Conservation (phyloP, 768 basidiomycete species). For the Leccinellum albellum region DNA sequence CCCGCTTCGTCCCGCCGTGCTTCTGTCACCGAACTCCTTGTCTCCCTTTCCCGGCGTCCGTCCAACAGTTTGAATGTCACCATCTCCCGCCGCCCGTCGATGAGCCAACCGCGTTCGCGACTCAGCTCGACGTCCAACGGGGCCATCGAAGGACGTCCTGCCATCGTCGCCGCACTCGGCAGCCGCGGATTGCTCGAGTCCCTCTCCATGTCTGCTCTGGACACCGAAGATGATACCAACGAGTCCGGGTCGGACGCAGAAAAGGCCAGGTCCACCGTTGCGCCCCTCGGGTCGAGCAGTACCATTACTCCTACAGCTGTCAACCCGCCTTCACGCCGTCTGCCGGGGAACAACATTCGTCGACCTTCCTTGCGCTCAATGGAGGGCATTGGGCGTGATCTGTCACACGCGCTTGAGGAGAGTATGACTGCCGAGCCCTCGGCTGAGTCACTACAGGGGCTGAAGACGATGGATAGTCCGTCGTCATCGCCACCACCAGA, state of each 20-base stretch:
- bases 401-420: constrained; percentile 30
- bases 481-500: neutral
- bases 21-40: constrained; percentile 20
- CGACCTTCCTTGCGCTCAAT: constrained; percentile 26
- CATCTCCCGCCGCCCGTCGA: constrained; percentile 28
- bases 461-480: neutral
- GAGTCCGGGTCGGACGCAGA: constrained; percentile 19
- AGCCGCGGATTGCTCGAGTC: constrained; percentile 37
- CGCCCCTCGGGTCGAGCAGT: neutral
- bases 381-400: constrained; percentile 31
- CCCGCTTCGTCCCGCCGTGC: constrained; percentile 47
- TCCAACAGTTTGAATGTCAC: constrained; percentile 28
- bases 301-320: neutral
- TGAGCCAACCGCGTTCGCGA: constrained; percentile 23
- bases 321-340: constrained; percentile 7
- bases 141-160: constrained; percentile 18
- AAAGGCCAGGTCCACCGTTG: constrained; percentile 2
- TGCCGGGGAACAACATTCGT: constrained; percentile 7
- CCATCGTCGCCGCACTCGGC: constrained; percentile 19
- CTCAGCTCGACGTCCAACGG: constrained; percentile 18
- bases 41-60: constrained; percentile 16
- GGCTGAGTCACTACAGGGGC: neutral
- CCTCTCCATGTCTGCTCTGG: constrained; percentile 53
- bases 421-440: constrained; percentile 1
- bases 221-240: constrained; percentile 40